Evolutionary conservation across 2,329 filamentous ascomycete genomes (phyloP), one percentile per base, ranked within the genome.

Genomic region (Fusarium temperatum): DNA sequence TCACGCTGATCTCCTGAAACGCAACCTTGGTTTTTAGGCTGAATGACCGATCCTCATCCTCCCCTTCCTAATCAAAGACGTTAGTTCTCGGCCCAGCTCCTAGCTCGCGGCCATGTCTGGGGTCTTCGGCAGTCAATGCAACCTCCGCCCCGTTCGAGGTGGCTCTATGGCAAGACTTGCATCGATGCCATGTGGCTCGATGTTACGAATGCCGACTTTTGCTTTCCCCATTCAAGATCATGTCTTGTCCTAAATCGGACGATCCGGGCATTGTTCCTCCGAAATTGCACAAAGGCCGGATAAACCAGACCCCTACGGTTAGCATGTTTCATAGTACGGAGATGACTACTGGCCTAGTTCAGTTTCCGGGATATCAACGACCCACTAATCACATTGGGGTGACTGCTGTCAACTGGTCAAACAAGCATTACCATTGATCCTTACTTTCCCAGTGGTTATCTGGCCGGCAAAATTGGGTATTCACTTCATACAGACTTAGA

Each of bases 231-330:
- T 55, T 62, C 39, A 35, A 51, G 58, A n/a, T 56, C 18, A 38
- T n/a, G 18, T 42, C 56, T 38, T 65, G n/a, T 26, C 71, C 59
- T 10, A 48, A 61, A 71, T 48, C 30, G 53, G 61, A 66, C 54
- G 47, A 13, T 47, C 32, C 72, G 72, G 72, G 57, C 60, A 51
- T 24, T 57, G 72, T 70, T 55, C 60, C 64, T 74, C 72, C 72
- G 72, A 53, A 51, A 56, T 45, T 74, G 72, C 60, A 69, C 28
- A 45, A 39, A 57, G 22, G 20, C 48, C 71, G 70, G 71, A 59
- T 68, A 74, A 74, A 74, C 42, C 44, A 47, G 48, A 15, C 41
- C 48, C 47, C 28, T 62, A 17, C 28, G 44, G 53, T 62, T 47
- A 58, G 66, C 26, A 44, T 30, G 66, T 68, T 63, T 74, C 56